Base-by-base conservation (phyloP, 2,329 filamentous ascomycete genomes). In the Byssochlamys sp. region DNA sequence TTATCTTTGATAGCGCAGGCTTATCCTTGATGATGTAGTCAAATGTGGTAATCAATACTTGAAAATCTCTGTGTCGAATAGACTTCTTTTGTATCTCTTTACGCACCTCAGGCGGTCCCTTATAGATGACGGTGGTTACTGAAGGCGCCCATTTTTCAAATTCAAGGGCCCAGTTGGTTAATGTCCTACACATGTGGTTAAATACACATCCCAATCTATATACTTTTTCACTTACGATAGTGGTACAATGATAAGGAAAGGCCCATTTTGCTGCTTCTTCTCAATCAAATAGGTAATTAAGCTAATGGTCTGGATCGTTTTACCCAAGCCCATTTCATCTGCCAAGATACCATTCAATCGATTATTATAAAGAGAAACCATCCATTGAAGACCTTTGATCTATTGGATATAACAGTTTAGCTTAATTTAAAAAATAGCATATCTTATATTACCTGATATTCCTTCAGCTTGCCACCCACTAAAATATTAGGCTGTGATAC, bases 21-120 rank as follows among this genome's bases (percentile, higher is more conserved):
- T 92, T 86, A 70, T 99, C 94, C 78, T 97, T 99, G 83, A 99
- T 99, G 76, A 99, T 95, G 77, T 97, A 99, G 73, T 99, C 94
- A 77, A 97, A 99, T 0, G 94, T 99, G 1, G 94, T 99, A 58
- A 99, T 82, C 10, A 99, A 79, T 53, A 99, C 94, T 73, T 99
- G 94, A 82, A 99, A 99, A 57, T 89, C 85, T 52, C 92, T 91
- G 75, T 90, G 92, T 54, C 94, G 90, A 65, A 99, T 95, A 73
- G 91, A 90, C 63, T 96, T 88, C 71, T 96, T 91, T 58, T 95
- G 91, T n/a, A n/a, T n/a, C 66, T 87, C 83, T 73, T 96, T 97
- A 68, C 94, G 87, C 55, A 86, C 81, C 60, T 86, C 88, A 0
- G 94, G 94, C 2, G 94, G 91, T 24, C 94, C 94, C 77, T 99